Evolutionary conservation across 208 protist species (phyloP).

Genomic region (Trichomonas vaginalis): DNA sequence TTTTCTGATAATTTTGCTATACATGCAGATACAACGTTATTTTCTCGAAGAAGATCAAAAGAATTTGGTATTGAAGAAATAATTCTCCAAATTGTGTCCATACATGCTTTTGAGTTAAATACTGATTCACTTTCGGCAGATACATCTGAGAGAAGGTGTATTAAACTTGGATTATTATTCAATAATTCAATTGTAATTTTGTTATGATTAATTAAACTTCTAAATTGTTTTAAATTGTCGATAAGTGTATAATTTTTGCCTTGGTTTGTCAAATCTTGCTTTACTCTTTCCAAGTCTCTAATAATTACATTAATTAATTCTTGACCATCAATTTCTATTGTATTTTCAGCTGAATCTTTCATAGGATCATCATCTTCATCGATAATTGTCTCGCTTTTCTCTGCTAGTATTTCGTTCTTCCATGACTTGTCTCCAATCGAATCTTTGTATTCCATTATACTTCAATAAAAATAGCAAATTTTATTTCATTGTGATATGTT

Average conservation of each 20-base stretch:
- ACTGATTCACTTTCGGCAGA: not conserved
- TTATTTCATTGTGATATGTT: too few species aligned
- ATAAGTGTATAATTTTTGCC: not conserved
- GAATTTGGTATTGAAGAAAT: not conserved
- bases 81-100: not conserved
- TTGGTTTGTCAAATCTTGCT: not conserved
- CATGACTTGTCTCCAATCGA: not conserved
- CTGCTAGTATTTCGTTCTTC: not conserved
- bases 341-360: not conserved
- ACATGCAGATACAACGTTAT: not conserved
- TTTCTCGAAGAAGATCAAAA: not conserved
- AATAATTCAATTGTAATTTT: not conserved
- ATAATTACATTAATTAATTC: not conserved
- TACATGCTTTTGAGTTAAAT: not conserved
- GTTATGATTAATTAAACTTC: not conserved
- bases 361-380: not conserved
- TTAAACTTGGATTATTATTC: not conserved
- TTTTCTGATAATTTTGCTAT: not conserved
- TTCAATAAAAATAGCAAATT: too few species aligned
- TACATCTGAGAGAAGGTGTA: not conserved
- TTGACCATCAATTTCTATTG: not conserved
- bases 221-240: not conserved
- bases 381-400: not conserved
- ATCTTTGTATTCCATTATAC: not conserved
- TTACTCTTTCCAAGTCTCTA: not conserved